phyloP scores from a whole-genome alignment of 2,329 filamentous ascomycete species.

The Dactylonectria estremocensis region DNA sequence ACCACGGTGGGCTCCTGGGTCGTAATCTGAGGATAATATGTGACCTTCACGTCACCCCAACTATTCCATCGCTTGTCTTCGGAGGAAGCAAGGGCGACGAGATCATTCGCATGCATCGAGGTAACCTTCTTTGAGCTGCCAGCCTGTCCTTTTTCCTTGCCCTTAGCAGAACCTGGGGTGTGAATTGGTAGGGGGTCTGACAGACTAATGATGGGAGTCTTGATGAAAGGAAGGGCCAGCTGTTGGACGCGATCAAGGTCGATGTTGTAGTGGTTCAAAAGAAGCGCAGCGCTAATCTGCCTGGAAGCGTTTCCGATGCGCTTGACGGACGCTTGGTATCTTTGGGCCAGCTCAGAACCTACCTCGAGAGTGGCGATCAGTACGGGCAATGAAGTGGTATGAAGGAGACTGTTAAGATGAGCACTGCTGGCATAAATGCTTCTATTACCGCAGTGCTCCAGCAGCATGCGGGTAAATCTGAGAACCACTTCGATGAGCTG shows the following conservation, averaged over 20 bases:
- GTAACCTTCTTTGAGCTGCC: slow-evolving; percentile 63
- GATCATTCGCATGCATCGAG: slow-evolving; percentile 84
- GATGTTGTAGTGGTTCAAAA: slow-evolving; percentile 89
- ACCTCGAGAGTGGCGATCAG: slow-evolving; percentile 85
- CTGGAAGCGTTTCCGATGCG: slow-evolving; percentile 76
- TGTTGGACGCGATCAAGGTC: slow-evolving; percentile 86
- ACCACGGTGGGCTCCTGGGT: slow-evolving; percentile 40
- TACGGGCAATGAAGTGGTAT: slow-evolving; percentile 86
- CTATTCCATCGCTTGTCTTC: slow-evolving; percentile 76
- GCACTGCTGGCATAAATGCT: slow-evolving; percentile 96
- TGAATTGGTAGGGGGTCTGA: slow-evolving; percentile 68
- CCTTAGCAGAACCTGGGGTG: slow-evolving; percentile 74
- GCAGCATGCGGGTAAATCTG: slow-evolving; percentile 86
- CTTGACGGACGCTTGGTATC: slow-evolving; percentile 92
- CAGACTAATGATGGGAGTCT: slow-evolving; percentile 72
- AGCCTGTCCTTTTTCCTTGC: slow-evolving; percentile 77
- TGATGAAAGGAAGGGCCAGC: slow-evolving; percentile 86
- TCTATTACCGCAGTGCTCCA: slow-evolving; percentile 96
- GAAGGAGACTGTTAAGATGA: slow-evolving; percentile 89
- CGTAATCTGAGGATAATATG: slow-evolving; percentile 77
- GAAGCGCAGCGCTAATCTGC: slow-evolving; percentile 79
- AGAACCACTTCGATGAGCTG: slow-evolving; percentile 85
- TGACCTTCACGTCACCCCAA: slow-evolving; percentile 85
- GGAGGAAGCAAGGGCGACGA: slow-evolving; percentile 80
- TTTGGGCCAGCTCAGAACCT: slow-evolving; percentile 87